Base-by-base conservation (phyloP, 148 eudicot species). In the Drosera capensis region DNA sequence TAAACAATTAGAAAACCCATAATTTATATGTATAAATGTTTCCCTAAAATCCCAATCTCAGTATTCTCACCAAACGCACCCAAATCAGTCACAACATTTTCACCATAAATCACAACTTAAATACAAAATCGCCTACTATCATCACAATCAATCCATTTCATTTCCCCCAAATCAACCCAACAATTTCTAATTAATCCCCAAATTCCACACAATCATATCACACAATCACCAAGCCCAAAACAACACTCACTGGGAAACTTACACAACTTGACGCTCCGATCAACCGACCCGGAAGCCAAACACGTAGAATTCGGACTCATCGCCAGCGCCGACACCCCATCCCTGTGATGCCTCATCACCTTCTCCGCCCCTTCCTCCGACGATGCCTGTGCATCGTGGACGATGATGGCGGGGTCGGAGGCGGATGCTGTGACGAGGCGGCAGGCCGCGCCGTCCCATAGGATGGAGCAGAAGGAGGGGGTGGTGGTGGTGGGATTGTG, bases 251-350 rank as follows among this genome's bases (percentile, higher is more conserved):
- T 68, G 11, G 95, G 95, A 53, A 86, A 86, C 54, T 71, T 86
- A 59, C 75, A 86, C 45, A 86, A 80, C 49, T 86, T 86, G 46
- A 86, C 95, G 13, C 80, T 65, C 24, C 62, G 86, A 30, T 86
- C 92, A 14, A 72, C 20, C 14, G 95, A 80, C 34, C 72, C 95
- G 14, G 95, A 86, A 43, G 92, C 95, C 16, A 86, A 86, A 52
- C 86, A 86, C 1, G 92, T 86, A 5, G 86, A 80, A 48, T 86
- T 86, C 43, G 92, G 80, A 59, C 78, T 74, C 14, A 86, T 59
- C 43, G 80, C 78, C 59, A 86, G 54, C 6, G 80, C 75, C 7
- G 86, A 72, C 14, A 86, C 92, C 0, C 86, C 95, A 43, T 86
- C 92, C 1, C 74, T 58, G 49, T 86, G 95, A 31, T 78, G 45